Conservation (phyloP, 352 stramenopile genomes). For the Globisporangium spiculum region DNA sequence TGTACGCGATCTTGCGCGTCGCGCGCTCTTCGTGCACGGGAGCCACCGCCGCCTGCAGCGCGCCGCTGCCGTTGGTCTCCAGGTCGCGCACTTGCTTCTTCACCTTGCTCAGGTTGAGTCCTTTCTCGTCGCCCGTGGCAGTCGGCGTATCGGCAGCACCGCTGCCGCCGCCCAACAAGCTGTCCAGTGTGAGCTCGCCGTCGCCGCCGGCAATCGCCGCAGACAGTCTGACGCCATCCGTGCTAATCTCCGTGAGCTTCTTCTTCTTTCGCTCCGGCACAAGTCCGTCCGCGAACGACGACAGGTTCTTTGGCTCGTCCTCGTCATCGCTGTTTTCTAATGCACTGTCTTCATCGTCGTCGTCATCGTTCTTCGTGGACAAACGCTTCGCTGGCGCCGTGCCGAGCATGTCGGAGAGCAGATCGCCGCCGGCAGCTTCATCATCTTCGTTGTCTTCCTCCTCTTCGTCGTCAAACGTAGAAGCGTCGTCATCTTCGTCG, state of each 20-base stretch:
- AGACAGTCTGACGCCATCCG: slow-evolving; percentile 28
- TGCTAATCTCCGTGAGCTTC: slow-evolving; percentile 52
- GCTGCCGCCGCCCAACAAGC: slow-evolving; percentile 32
- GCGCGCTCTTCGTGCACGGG: slow-evolving; percentile 85
- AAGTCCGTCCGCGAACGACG: slow-evolving; percentile 46
- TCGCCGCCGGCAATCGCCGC: slow-evolving; percentile 4
- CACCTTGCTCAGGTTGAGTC: slow-evolving; percentile 50
- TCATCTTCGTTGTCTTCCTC: slow-evolving; percentile 38
- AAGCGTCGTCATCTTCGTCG: slow-evolving; percentile 23
- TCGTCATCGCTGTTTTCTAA: slow-evolving; percentile 36
- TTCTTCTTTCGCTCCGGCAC: slow-evolving; percentile 48
- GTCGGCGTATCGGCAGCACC: slow-evolving; percentile 15
- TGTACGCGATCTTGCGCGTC: slow-evolving; percentile 88
- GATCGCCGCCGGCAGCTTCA: slow-evolving; percentile 54
- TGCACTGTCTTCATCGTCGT: slow-evolving; percentile 24
- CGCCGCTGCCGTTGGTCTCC: slow-evolving; percentile 52
- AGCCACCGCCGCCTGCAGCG: slow-evolving; percentile 62
- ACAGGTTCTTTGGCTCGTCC: slow-evolving; percentile 44
- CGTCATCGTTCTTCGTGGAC: slow-evolving; percentile 39
- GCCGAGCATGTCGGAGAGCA: slow-evolving; percentile 75
- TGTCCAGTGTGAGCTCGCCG: slow-evolving; percentile 40
- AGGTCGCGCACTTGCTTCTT: slow-evolving; percentile 75
- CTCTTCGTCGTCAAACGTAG: slow-evolving; percentile 21
- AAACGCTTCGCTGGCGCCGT: slow-evolving; percentile 49
- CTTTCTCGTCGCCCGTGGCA: slow-evolving; percentile 22